phyloP scores from a whole-genome alignment of 2,329 filamentous ascomycete genomes.

The Apiospora pterosperma region DNA sequence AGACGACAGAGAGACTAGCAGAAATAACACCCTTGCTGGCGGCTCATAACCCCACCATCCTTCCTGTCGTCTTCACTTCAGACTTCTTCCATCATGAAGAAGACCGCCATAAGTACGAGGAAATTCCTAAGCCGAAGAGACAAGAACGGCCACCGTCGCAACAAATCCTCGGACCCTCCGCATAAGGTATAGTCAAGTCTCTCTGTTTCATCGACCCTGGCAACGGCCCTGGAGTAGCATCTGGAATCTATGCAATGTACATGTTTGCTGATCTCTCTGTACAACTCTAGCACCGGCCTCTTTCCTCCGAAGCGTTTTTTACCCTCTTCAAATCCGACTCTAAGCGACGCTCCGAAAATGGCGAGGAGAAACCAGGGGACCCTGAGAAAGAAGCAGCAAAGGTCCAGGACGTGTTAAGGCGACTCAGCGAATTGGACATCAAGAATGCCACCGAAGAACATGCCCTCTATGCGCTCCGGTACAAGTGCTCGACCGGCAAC shows the following conservation, averaged over 20 bases:
- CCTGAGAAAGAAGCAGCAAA: slow-evolving; percentile 40
- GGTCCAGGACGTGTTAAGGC: slow-evolving; percentile 31
- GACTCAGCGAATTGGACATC: slow-evolving; percentile 38
- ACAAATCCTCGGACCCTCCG: slow-evolving; percentile 52
- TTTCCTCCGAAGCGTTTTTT: slow-evolving; percentile 56
- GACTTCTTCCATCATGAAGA: slow-evolving; percentile 43
- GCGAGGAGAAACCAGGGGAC: slow-evolving; percentile 43
- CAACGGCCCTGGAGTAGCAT: background rate
- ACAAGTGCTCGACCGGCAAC: slow-evolving; percentile 65
- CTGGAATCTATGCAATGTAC: background rate
- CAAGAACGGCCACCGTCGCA: slow-evolving; percentile 55
- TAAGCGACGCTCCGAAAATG: slow-evolving; percentile 42
- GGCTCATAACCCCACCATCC: background rate
- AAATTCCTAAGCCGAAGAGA: slow-evolving; percentile 71
- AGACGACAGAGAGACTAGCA: background rate
- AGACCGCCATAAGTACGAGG: slow-evolving; percentile 42
- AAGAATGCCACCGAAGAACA: slow-evolving; percentile 53
- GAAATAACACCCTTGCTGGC: background rate
- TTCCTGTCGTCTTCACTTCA: background rate
- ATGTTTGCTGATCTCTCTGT: background rate
- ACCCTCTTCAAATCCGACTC: slow-evolving; percentile 62
- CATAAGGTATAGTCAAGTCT: slow-evolving; percentile 43
- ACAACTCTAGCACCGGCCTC: slow-evolving; percentile 43
- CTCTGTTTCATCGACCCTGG: background rate
- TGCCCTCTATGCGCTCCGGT: slow-evolving; percentile 52